Evolutionary conservation across 2,329 filamentous ascomycete species (phyloP).

Genomic region (Cladosporium phlei): DNA sequence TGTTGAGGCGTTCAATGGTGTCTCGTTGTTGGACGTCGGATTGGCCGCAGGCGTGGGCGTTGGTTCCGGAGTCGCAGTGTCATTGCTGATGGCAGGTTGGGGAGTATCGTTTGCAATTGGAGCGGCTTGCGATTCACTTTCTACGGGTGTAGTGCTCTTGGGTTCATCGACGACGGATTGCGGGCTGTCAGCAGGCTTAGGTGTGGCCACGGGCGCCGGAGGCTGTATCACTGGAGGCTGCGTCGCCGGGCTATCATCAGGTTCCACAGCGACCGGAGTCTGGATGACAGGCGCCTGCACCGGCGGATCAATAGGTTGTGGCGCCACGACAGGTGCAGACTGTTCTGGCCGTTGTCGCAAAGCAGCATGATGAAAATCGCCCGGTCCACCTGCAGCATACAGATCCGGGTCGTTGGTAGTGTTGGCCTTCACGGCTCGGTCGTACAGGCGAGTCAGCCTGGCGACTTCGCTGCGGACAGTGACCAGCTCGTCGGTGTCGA

Average conservation of each 20-base stretch:
- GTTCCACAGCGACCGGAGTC: constrained; percentile 14
- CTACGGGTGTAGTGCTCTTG: background rate
- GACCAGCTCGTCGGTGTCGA: constrained; percentile 40
- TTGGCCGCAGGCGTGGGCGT: background rate
- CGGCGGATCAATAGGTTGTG: constrained; percentile 11
- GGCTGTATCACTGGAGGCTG: background rate
- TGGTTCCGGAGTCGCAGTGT: background rate
- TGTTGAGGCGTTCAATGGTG: background rate
- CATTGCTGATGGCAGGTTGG: background rate
- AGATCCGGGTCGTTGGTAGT: constrained; percentile 39
- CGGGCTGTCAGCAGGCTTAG: background rate
- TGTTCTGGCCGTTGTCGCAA: constrained; percentile 20
- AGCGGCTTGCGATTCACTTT: background rate
- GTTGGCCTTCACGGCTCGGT: constrained; percentile 35
- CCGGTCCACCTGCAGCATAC: constrained; percentile 30
- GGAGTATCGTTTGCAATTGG: background rate
- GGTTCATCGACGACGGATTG: background rate
- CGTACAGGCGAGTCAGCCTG: constrained; percentile 35
- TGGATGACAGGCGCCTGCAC: constrained; percentile 13
- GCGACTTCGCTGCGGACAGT: constrained; percentile 38
- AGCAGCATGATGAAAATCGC: constrained; percentile 23
- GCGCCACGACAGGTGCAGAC: constrained; percentile 13
- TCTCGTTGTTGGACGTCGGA: background rate
- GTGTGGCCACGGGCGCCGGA: background rate
- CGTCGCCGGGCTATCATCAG: constrained; percentile 30